These are phyloP conservation scores for Neoboletus brunneissimus DNA, from an alignment of 768 basidiomycete species.

Conservation along the genomic window DNA sequence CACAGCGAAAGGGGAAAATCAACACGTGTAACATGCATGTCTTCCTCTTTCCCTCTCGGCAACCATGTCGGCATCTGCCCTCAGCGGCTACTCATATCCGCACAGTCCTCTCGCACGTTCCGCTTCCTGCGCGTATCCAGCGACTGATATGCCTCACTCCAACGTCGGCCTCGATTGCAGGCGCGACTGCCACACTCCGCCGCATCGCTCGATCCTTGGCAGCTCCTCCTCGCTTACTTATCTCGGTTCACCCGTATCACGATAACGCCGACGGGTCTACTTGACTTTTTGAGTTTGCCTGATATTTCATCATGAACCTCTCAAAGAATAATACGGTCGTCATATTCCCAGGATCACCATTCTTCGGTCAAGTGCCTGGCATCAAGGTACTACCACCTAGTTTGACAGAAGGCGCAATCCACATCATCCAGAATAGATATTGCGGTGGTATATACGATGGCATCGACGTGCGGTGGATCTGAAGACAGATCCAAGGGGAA, in stretches of 20 bases:
- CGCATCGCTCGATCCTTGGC: neutral
- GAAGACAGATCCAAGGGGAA: neutral
- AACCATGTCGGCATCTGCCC: slow-evolving; percentile 7
- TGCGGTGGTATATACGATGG: neutral
- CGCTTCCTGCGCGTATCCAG: neutral
- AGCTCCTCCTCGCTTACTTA: neutral
- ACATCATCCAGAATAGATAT: neutral
- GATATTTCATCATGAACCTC: neutral
- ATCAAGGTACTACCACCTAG: neutral
- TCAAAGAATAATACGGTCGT: neutral
- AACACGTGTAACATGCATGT: slow-evolving; percentile 27
- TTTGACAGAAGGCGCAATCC: neutral
- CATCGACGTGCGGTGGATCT: neutral
- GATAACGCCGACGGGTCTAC: neutral
- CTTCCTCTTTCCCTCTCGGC: slow-evolving; percentile 17
- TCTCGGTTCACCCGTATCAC: neutral
- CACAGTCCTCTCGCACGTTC: slow-evolving; percentile 4
- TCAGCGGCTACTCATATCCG: slow-evolving; percentile 12
- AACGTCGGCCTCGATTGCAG: slow-evolving; percentile 4
- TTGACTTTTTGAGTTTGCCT: neutral
- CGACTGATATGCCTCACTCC: neutral
- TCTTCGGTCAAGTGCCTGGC: neutral
- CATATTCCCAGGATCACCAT: neutral
- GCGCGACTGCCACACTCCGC: neutral
- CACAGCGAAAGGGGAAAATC: slow-evolving; percentile 14